Evolutionary conservation across 345 rosid genomes (phyloP).

Genomic region (Populus pruinosa): DNA sequence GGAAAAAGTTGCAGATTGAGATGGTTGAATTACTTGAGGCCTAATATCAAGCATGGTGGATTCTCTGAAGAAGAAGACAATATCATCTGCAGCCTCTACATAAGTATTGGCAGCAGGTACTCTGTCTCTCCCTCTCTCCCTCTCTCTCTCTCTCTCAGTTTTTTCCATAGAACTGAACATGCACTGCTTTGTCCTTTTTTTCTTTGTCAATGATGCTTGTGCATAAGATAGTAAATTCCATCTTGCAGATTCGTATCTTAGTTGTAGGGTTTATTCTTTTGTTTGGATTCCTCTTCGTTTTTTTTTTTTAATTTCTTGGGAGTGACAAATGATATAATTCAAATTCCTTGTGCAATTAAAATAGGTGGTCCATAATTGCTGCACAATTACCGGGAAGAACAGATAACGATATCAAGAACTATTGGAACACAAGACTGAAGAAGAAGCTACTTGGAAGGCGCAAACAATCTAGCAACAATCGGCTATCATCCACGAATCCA

Average conservation of each 20-base stretch:
- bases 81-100: conserved; percentile 92
- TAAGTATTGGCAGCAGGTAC: conserved; percentile 97
- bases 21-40: conserved; percentile 95
- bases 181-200: conserved; percentile 37
- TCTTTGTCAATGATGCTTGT: conserved; percentile 39
- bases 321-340: not conserved
- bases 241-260: not conserved
- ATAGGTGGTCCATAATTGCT: conserved; percentile 98
- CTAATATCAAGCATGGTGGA: conserved; percentile 94
- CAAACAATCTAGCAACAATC: conserved; percentile 46
- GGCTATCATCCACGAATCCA: conserved; percentile 18
- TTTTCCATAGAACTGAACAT: not conserved
- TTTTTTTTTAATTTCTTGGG: conserved; percentile 13
- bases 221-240: not conserved
- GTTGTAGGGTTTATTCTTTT: conserved; percentile 18
- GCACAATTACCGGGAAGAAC: conserved; percentile 98
- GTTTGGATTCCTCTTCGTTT: conserved; percentile 7
- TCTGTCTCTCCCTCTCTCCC: conserved; percentile 6
- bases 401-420: conserved; percentile 94
- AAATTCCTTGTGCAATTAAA: conserved; percentile 7
- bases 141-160: conserved; percentile 5
- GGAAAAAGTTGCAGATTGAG: conserved; percentile 97
- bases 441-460: conserved; percentile 85
- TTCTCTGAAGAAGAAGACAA: conserved; percentile 98
- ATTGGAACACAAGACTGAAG: conserved; percentile 97